phyloP scores from a whole-genome alignment of 148 eudicot genomes.

The Polygonum maritimum region DNA sequence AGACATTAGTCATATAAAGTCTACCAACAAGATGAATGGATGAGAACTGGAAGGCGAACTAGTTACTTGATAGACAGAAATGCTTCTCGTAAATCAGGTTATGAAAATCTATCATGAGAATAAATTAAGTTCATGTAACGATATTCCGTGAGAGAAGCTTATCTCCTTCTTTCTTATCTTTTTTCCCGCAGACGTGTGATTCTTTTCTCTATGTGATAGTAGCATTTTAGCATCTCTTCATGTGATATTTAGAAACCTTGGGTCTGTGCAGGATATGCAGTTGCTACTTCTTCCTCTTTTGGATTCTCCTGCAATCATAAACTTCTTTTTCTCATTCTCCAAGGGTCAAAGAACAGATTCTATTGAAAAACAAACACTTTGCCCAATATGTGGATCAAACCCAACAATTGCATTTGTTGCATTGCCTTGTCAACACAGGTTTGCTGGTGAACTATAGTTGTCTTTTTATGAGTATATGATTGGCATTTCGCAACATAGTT shows the following conservation, averaged over 20 bases:
- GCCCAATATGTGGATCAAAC: conserved; percentile 77
- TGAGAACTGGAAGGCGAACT: neutral
- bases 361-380: conserved; percentile 39
- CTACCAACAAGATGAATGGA: neutral
- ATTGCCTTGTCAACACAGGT: conserved; percentile 98
- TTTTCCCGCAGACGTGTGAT: neutral
- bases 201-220: neutral
- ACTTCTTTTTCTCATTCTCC: conserved; percentile 68
- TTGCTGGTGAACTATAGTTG: neutral
- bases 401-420: conserved; percentile 83
- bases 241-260: conserved; percentile 3
- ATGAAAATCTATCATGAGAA: neutral
- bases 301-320: conserved; percentile 68
- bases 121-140: no score
- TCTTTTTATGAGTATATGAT: neutral
- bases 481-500: neutral
- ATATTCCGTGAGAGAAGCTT: neutral
- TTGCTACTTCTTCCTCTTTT: conserved; percentile 93
- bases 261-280: conserved; percentile 77
- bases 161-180: neutral
- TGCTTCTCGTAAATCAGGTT: neutral
- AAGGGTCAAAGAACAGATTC: conserved; percentile 60
- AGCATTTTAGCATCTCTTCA: neutral
- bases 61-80: neutral
- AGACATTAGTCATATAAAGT: neutral